These are phyloP conservation scores for Allium sativum DNA, from an alignment of 106 monocot species.

Conservation along the genomic window DNA sequence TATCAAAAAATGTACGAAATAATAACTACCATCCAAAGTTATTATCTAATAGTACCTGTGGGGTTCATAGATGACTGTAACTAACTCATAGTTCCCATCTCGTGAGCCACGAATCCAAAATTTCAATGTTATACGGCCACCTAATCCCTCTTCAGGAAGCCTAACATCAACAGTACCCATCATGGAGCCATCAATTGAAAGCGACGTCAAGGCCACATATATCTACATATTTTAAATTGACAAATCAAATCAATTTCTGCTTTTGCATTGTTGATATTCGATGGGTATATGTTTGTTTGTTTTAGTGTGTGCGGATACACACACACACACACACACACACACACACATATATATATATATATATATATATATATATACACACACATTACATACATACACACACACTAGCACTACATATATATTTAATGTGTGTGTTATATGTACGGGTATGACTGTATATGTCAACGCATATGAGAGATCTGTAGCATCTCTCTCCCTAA, in stretches of 20 bases:
- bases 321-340: too few relatives aligned
- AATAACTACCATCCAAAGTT: too few relatives aligned
- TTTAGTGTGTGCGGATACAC: too few relatives aligned
- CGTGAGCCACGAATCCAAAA: constrained; percentile 57
- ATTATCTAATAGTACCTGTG: constrained; percentile 44
- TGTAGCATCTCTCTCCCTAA: too few relatives aligned
- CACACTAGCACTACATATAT: too few relatives aligned
- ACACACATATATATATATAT: too few relatives aligned
- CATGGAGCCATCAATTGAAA: constrained; percentile 64
- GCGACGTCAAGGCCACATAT: constrained; percentile 36
- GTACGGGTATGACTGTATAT: too few relatives aligned
- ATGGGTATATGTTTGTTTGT: background rate
- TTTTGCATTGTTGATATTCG: background rate
- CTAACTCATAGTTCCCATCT: constrained; percentile 47
- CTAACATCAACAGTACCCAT: constrained; percentile 88
- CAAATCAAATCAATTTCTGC: background rate
- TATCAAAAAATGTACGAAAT: too few relatives aligned
- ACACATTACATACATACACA: too few relatives aligned
- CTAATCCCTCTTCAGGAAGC: constrained; percentile 82
- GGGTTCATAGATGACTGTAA: constrained; percentile 94
- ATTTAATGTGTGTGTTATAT: too few relatives aligned
- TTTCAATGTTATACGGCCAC: constrained; percentile 61
- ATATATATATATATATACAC: too few relatives aligned
- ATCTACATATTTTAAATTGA: constrained; percentile 38
- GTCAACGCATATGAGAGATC: too few relatives aligned